phyloP scores from a whole-genome alignment of 2,329 filamentous ascomycete genomes.

The Colletotrichum navitas region DNA sequence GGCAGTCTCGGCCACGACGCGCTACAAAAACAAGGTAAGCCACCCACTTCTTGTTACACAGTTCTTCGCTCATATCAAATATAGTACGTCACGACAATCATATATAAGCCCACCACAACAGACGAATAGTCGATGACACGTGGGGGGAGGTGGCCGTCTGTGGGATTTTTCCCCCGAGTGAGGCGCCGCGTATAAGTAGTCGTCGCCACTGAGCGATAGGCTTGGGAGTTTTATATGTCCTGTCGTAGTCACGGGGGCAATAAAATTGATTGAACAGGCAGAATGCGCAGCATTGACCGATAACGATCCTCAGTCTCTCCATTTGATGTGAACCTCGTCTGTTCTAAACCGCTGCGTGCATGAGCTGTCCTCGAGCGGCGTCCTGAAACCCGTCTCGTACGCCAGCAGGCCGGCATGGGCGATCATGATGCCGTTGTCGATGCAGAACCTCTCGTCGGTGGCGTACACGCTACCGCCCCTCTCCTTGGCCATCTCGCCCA shows the following conservation, averaged over 20 bases:
- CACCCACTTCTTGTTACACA: constrained; percentile 6
- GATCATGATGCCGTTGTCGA: constrained; percentile 99
- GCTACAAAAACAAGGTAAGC: constrained; percentile 92
- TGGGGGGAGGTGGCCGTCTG: not conserved
- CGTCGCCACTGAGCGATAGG: not conserved
- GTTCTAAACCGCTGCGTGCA: constrained; percentile 88
- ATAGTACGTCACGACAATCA: constrained; percentile 96
- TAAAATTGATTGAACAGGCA: constrained; percentile 26
- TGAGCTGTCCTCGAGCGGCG: constrained; percentile 82
- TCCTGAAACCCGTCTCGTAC: constrained; percentile 83
- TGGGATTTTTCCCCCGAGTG: not conserved
- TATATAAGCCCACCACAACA: constrained; percentile 89
- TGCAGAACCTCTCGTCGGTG: constrained; percentile 97
- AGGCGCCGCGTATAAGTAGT: not conserved
- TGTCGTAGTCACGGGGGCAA: not conserved
- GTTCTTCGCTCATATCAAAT: constrained; percentile 43
- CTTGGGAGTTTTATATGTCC: constrained; percentile 1
- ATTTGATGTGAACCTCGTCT: constrained; percentile 83
- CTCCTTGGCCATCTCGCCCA: constrained; percentile 93
- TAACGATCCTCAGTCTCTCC: constrained; percentile 70
- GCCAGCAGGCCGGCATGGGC: constrained; percentile 93
- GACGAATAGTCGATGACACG: constrained; percentile 54
- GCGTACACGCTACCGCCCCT: constrained; percentile 91
- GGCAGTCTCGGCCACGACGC: constrained; percentile 95
- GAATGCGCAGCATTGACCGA: constrained; percentile 12